phyloP scores from a whole-genome alignment of 2,329 filamentous ascomycete genomes.

The Pyrenochaeta sp. region DNA sequence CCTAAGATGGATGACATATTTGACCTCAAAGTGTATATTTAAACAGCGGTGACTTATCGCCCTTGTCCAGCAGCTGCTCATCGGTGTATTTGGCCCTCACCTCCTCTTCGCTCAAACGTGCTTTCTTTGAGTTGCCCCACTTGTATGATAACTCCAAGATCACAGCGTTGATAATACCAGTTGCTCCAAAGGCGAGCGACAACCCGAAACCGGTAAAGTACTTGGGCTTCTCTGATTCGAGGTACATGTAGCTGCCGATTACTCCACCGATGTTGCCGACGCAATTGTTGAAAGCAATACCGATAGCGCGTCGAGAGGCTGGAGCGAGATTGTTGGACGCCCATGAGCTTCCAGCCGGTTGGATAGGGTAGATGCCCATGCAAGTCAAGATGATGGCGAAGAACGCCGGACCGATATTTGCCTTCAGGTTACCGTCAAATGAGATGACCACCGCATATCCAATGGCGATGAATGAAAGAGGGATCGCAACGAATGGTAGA shows the following conservation, averaged over 20 bases:
- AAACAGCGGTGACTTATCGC: constrained; percentile 51
- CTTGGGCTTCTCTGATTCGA: constrained; percentile 39
- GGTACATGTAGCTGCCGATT: constrained; percentile 42
- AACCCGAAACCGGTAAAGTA: constrained; percentile 47
- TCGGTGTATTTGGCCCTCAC: constrained; percentile 46
- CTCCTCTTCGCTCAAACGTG: constrained; percentile 44
- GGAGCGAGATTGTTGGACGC: constrained; percentile 35
- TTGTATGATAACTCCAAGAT: constrained; percentile 36
- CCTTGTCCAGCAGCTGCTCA: constrained; percentile 47
- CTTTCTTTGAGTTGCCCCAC: constrained; percentile 46
- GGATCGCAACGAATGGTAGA: constrained; percentile 29
- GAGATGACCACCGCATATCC: constrained; percentile 54
- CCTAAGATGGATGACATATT: background rate
- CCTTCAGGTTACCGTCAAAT: constrained; percentile 46
- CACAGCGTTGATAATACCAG: constrained; percentile 22
- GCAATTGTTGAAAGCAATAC: constrained; percentile 37
- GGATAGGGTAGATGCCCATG: constrained; percentile 40
- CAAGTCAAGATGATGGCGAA: constrained; percentile 55
- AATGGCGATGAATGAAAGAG: constrained; percentile 43
- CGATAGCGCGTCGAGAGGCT: constrained; percentile 32
- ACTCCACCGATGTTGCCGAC: constrained; percentile 37
- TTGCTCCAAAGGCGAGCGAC: constrained; percentile 34
- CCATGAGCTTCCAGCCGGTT: constrained; percentile 35
- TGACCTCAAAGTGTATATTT: constrained; percentile 40
- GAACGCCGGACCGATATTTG: constrained; percentile 54